Percentiles rank a stretch among this genome's conserved stretches.
Evolutionary conservation across 2,329 filamentous ascomycete genomes (phyloP).

Genomic region (Penicillium paneum): DNA sequence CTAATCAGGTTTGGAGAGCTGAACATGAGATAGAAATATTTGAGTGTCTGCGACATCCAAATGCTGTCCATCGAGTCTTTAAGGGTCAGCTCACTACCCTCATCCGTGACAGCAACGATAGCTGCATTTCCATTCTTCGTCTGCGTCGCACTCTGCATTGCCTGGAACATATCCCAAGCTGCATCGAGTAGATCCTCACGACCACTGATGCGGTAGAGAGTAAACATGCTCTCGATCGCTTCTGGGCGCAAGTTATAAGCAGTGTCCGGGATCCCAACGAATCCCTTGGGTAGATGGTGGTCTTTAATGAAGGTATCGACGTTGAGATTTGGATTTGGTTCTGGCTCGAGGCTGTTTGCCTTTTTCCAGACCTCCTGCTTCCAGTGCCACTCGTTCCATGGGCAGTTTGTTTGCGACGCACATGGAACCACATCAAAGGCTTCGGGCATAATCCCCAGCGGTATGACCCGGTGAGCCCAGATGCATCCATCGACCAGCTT

Average conservation of each 20-base stretch:
- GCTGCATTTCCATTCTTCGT: slow-evolving; percentile 66
- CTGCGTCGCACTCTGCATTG: slow-evolving; percentile 64
- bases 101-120: slow-evolving; percentile 23
- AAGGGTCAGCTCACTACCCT: slow-evolving; percentile 32
- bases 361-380: slow-evolving; percentile 26
- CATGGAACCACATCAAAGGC: slow-evolving; percentile 46
- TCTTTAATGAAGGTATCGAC: slow-evolving; percentile 13
- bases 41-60: slow-evolving; percentile 86
- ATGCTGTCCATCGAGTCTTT: slow-evolving; percentile 78
- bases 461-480: slow-evolving; percentile 52
- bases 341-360: slow-evolving; percentile 2
- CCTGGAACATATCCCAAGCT: slow-evolving; percentile 81
- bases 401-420: slow-evolving; percentile 35
- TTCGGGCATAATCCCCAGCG: slow-evolving; percentile 56
- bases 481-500: slow-evolving; percentile 56
- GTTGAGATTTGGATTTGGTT: slow-evolving; percentile 3
- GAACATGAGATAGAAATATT: slow-evolving; percentile 87
- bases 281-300: slow-evolving; percentile 18
- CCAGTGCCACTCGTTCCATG: slow-evolving; percentile 39
- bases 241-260: slow-evolving; percentile 59
- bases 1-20: slow-evolving; percentile 63
- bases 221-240: slow-evolving; percentile 83
- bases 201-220: slow-evolving; percentile 86
- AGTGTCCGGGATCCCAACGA: slow-evolving; percentile 13
- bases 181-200: slow-evolving; percentile 71